These are phyloP conservation scores for Amanita thiersii DNA, from an alignment of 768 basidiomycete genomes.

Conservation along the genomic window DNA sequence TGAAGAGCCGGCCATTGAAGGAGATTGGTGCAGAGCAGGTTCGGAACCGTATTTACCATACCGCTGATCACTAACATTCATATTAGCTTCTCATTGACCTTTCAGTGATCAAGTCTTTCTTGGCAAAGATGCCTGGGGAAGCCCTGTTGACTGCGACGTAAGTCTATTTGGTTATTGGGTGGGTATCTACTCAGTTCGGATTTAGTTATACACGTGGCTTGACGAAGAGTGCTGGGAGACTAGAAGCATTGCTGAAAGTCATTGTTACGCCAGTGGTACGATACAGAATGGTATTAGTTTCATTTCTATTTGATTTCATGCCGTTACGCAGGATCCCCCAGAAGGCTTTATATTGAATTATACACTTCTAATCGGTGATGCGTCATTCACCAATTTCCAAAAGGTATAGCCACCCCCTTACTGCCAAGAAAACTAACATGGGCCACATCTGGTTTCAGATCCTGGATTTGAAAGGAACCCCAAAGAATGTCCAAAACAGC, in stretches of 20 bases:
- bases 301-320: not conserved
- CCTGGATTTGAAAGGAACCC: conserved; percentile 90
- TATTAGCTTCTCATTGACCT: conserved; percentile 72
- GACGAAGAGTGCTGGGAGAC: conserved; percentile 66
- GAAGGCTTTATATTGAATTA: conserved; percentile 96
- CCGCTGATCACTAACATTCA: not conserved
- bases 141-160: conserved; percentile 47
- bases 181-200: conserved; percentile 4
- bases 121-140: conserved; percentile 81
- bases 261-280: conserved; percentile 87
- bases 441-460: conserved; percentile 41
- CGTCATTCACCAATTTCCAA: conserved; percentile 96
- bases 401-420: conserved; percentile 45
- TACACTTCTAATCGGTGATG: conserved; percentile 87
- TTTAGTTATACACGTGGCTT: conserved; percentile 76
- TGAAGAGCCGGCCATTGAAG: conserved; percentile 83
- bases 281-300: conserved; percentile 7
- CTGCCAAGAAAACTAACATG: not conserved
- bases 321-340: conserved; percentile 86
- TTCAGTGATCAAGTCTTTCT: conserved; percentile 74
- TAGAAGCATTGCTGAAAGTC: conserved; percentile 93
- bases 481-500: conserved; percentile 77
- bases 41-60: not conserved
- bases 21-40: conserved; percentile 97
- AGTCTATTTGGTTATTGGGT: conserved; percentile 9